Evolutionary conservation across 257 asterid species (phyloP).

Genomic region (Voacanga thouarsii): DNA sequence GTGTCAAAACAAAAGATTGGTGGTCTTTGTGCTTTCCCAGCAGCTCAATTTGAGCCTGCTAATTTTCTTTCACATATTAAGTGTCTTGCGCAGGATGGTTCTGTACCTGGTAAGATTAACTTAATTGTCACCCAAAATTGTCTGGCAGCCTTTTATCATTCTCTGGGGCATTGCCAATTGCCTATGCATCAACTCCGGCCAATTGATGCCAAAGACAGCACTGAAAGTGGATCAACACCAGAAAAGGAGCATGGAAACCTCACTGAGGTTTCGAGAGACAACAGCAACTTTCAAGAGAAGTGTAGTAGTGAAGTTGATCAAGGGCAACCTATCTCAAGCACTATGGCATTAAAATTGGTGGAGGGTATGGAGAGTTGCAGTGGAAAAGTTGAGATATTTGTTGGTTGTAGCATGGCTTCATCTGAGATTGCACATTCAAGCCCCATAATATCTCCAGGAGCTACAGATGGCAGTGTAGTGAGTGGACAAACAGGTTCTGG

Average conservation of each 20-base stretch:
- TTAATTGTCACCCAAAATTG: slow-evolving; percentile 41
- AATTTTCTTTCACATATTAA: slow-evolving; percentile 37
- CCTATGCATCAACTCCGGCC: slow-evolving; percentile 55
- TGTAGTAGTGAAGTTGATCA: background rate
- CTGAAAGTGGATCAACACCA: background rate
- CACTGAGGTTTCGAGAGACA: slow-evolving; percentile 13
- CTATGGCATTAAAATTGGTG: background rate
- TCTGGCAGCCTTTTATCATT: slow-evolving; percentile 55
- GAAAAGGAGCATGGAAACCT: slow-evolving; percentile 17
- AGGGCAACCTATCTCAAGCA: background rate
- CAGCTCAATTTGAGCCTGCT: slow-evolving; percentile 52
- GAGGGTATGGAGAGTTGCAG: background rate
- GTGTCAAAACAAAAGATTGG: slow-evolving; percentile 16
- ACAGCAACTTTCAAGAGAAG: background rate
- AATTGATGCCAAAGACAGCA: slow-evolving; percentile 19
- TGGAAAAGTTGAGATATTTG: slow-evolving; percentile 9
- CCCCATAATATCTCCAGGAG: slow-evolving; percentile 8
- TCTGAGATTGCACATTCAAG: slow-evolving; percentile 13
- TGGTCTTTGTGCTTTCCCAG: slow-evolving; percentile 23
- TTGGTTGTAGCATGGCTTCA: slow-evolving; percentile 19
- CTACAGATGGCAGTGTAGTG: background rate
- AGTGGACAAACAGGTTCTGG: background rate
- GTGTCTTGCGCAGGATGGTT: slow-evolving; percentile 37
- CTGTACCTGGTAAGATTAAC: slow-evolving; percentile 41
- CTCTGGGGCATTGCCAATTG: slow-evolving; percentile 64